Evolutionary conservation across 371 early-diverging fungal genomes (phyloP).

Genomic region (Rhizomucor miehei): DNA sequence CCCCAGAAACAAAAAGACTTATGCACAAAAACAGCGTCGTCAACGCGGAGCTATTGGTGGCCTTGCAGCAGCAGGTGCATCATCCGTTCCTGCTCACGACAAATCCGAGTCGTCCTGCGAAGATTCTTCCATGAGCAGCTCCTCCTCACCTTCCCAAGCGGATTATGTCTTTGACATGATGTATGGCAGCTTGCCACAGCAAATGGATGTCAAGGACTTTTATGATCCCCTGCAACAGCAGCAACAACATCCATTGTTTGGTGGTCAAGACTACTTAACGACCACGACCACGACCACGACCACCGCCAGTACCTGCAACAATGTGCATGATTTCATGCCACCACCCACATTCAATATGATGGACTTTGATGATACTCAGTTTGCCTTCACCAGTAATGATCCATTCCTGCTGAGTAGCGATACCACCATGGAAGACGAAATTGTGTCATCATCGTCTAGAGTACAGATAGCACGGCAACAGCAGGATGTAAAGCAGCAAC

Average conservation of each 20-base stretch:
- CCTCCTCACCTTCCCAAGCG: constrained; percentile 41
- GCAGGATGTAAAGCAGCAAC: background rate
- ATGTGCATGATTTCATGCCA: too few relatives aligned
- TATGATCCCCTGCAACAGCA: constrained; percentile 8
- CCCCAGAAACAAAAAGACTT: constrained; percentile 8
- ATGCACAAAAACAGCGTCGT: constrained; percentile 7
- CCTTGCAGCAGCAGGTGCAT: background rate
- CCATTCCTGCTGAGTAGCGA: constrained; percentile 8
- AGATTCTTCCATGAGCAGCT: constrained; percentile 42
- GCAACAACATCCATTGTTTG: constrained; percentile 12
- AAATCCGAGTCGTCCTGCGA: constrained; percentile 40
- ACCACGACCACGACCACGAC: too few relatives aligned
- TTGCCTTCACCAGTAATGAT: constrained; percentile 5
- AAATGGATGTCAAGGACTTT: constrained; percentile 10
- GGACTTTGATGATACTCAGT: constrained; percentile 8
- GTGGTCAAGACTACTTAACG: too few relatives aligned
- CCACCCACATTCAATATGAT: constrained; percentile 3
- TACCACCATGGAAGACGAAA: constrained; percentile 1
- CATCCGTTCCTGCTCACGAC: background rate
- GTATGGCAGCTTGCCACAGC: constrained; percentile 17
- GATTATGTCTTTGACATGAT: constrained; percentile 51
- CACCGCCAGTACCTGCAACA: too few relatives aligned
- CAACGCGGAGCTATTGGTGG: constrained; percentile 8
- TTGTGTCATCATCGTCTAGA: too few relatives aligned
- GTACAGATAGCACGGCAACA: too few relatives aligned